Evolutionary conservation across 1,284 basidiomycete species (phyloP), one percentile per base, ranked within the genome.

Genomic region (Microbotryum violaceum): DNA sequence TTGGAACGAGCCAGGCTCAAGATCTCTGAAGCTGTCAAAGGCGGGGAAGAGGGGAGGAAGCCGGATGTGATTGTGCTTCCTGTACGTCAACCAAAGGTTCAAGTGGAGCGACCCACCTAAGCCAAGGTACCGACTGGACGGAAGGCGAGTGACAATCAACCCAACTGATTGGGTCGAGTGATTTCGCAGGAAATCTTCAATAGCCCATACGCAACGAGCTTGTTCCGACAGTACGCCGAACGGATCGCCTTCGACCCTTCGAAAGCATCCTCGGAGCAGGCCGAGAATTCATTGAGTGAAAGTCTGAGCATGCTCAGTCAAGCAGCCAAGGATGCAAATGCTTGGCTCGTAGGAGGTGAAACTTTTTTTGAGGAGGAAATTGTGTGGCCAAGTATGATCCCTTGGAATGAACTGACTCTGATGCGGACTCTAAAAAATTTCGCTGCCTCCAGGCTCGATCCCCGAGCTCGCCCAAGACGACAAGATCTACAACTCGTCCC

Each of bases 321-420:
- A 47, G 84, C 83, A 58, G 96, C 96, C 0, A 89, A 85, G 73
- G 84, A 90, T 71, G 80, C 83, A n/a, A 82, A 81, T 4, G 80
- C 87, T 16, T 97, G 92, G 87, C 78, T 99, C 29, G 84, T 99
- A 70, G 96, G 94, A 74, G 94, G 93, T 87, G 70, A 63, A 78
- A 16, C 14, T 1, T 5, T 25, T 25, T 50, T 42, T 25, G 37
- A 16, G 37, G 16, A 10, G 6, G 18, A 42, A 4, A 16, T 1
- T 18, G 9, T 18, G 9, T 49, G 29, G 14, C 23, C 10, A 18
- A 47, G 52, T 10, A 47, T 50, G 2, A 23, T 54, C 45, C 37
- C 37, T 12, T 18, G 16, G 37, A 31, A 10, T 31, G 31, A 31
- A 14, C 33, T 62, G 25, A 37, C 6, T 51, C 14, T 42, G 14